Evolutionary conservation across 2,329 filamentous ascomycete species (phyloP).

Genomic region (Plectosphaerella sp.): DNA sequence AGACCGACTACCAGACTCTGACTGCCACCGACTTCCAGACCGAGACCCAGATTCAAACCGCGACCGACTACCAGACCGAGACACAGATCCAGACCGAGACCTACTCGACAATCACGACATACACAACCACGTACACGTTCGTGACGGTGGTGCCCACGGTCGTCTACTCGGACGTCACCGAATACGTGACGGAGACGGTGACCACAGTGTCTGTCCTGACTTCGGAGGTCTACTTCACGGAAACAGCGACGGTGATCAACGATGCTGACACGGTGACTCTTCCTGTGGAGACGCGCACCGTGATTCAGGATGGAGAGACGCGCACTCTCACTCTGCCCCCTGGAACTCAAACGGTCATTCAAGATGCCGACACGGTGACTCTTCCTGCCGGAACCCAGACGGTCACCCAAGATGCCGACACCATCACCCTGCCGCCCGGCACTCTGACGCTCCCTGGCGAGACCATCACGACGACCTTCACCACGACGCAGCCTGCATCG

Average conservation of each 20-base stretch:
- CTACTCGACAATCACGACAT: constrained; percentile 6
- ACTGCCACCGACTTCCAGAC: not conserved
- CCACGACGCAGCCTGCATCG: constrained; percentile 18
- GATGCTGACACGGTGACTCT: constrained; percentile 5
- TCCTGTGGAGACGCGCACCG: not conserved
- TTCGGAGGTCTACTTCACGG: constrained; percentile 6
- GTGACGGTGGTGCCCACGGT: constrained; percentile 7
- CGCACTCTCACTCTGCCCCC: no score
- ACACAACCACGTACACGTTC: constrained; percentile 5
- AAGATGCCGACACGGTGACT: not conserved
- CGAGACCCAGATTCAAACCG: no score
- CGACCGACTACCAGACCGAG: not conserved
- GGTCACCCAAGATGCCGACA: constrained; percentile 1
- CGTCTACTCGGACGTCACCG: constrained; percentile 6
- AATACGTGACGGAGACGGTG: constrained; percentile 8
- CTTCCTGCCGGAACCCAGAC: not conserved
- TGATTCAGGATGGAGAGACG: not conserved
- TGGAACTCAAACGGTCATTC: not conserved
- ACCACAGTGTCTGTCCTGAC: constrained; percentile 8
- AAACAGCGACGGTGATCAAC: constrained; percentile 6
- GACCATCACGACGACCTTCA: constrained; percentile 27
- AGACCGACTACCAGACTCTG: constrained; percentile 2
- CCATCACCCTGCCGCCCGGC: constrained; percentile 4
- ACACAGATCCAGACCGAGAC: constrained; percentile 4
- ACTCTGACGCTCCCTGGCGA: constrained; percentile 15